Conservation (phyloP, 495 filamentous ascomycete species). For the Tricharina praecox region DNA sequence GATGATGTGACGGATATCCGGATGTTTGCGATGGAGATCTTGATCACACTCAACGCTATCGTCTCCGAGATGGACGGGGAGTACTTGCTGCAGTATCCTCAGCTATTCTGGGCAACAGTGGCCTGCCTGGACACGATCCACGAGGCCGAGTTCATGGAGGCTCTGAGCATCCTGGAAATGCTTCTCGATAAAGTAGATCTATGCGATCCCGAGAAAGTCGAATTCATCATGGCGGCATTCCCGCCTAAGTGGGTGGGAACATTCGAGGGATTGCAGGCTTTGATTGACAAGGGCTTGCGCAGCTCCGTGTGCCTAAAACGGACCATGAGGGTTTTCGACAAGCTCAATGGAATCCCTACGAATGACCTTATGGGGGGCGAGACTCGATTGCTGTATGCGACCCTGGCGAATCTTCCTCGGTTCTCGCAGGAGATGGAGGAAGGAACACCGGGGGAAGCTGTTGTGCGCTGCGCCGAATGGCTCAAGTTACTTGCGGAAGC, state of each 20-base stretch:
- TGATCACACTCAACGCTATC: conserved; percentile 80
- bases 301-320: conserved; percentile 65
- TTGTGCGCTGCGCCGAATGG: conserved; percentile 44
- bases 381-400: conserved; percentile 61
- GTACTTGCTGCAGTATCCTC: conserved; percentile 71
- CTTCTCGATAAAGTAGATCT: conserved; percentile 73
- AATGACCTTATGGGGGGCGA: conserved; percentile 67
- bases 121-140: conserved; percentile 92
- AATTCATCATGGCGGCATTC: conserved; percentile 53
- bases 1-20: conserved; percentile 83
- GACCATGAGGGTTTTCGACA: conserved; percentile 61
- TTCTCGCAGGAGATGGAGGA: conserved; percentile 69
- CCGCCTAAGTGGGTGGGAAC: conserved; percentile 76
- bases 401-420: conserved; percentile 76
- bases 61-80: conserved; percentile 64
- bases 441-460: conserved; percentile 35
- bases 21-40: conserved; percentile 92
- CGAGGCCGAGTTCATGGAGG: conserved; percentile 84
- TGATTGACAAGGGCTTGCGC: conserved; percentile 79
- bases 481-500: conserved; percentile 56
- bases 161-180: conserved; percentile 77
- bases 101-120: conserved; percentile 93
- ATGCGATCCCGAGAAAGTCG: conserved; percentile 46
- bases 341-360: conserved; percentile 60
- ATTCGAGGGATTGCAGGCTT: conserved; percentile 71